Base-by-base conservation (phyloP, 441 rosid genomes). In the Populus trichocarpa region DNA sequence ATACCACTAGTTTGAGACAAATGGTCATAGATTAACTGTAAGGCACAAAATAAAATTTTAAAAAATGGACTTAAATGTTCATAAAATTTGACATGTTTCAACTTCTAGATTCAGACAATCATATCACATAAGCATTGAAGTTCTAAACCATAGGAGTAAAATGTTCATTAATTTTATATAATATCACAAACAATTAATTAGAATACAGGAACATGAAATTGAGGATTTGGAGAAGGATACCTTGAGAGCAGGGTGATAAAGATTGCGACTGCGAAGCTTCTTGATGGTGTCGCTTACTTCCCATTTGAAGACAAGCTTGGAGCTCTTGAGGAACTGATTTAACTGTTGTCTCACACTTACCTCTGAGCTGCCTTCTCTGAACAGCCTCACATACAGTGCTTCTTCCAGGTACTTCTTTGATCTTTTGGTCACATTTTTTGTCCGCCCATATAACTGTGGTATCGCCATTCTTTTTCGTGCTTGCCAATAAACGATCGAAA, bases 301-400 rank as follows among this genome's bases (percentile, higher is more conserved):
- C 99, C 99, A 96, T 89, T 96, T 96, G 87, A 82, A 96, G 30
- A 87, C 98, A 73, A 90, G 94, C 81, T 94, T 94, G 67, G 89
- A 85, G 88, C 94, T 87, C 79, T 88, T 93, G 83, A 96, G 84
- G 87, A 96, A 92, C 77, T 79, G 86, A 78, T 92, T 96, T 75
- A 96, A 83, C 78, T 92, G 92, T 40, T 87, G 91, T 6, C 90
- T 88, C 66, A 96, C 91, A 59, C 75, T 88, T 20, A 81, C 77
- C 83, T 93, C 97, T 12, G 90, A 68, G 77, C 95, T 79, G 5
- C 99, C 97, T 66, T 90, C 86, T 70, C 89, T 90, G 90, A 96
- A 94, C 26, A 96, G 92, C 70, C 83, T 75, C n/a, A 81, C 65
- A 83, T 86, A 94, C 57, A 96, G 92, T 1, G 98, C 89, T 78